Conservation (phyloP, 306 rosid species). For the Carpinus viminea region DNA sequence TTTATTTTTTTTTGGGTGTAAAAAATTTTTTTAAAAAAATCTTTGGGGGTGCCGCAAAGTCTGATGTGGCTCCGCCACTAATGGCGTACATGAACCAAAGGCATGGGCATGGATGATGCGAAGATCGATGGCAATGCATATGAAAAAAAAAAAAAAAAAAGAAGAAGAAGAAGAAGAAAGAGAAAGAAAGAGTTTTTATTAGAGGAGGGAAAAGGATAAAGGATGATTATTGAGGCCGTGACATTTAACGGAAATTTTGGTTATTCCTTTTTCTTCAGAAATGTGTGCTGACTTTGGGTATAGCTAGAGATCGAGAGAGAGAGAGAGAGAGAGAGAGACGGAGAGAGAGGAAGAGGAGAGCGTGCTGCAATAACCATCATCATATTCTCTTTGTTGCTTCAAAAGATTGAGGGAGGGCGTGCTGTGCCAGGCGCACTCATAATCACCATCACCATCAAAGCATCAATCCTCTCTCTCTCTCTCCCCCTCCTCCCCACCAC, state of each 20-base stretch:
- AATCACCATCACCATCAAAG: constrained; percentile 58
- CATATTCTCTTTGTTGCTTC: constrained; percentile 72
- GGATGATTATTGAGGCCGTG: constrained; percentile 61
- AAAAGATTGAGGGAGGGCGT: constrained; percentile 58
- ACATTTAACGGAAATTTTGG: constrained; percentile 58
- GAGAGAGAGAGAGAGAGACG: too few species aligned
- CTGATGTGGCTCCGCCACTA: too few species aligned
- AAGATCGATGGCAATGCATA: constrained; percentile 17
- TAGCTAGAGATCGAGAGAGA: too few species aligned
- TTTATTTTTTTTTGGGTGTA: too few species aligned
- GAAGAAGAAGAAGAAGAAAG: too few species aligned
- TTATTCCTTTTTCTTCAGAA: constrained; percentile 47
- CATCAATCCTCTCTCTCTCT: constrained; percentile 18
- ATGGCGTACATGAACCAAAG: neutral
- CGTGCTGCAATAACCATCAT: constrained; percentile 81
- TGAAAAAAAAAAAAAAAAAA: neutral
- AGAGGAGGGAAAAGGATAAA: constrained; percentile 39
- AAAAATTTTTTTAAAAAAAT: too few species aligned
- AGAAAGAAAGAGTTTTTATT: neutral
- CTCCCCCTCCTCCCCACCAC: neutral
- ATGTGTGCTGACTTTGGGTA: constrained; percentile 52
- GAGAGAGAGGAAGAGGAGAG: constrained; percentile 28
- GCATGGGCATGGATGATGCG: constrained; percentile 28
- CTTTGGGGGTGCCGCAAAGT: too few species aligned
- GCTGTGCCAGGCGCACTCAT: constrained; percentile 65